Evolutionary conservation across 805 yeast genomes (phyloP), one percentile per base, ranked within the genome.

Genomic region (Pichia manshurica): DNA sequence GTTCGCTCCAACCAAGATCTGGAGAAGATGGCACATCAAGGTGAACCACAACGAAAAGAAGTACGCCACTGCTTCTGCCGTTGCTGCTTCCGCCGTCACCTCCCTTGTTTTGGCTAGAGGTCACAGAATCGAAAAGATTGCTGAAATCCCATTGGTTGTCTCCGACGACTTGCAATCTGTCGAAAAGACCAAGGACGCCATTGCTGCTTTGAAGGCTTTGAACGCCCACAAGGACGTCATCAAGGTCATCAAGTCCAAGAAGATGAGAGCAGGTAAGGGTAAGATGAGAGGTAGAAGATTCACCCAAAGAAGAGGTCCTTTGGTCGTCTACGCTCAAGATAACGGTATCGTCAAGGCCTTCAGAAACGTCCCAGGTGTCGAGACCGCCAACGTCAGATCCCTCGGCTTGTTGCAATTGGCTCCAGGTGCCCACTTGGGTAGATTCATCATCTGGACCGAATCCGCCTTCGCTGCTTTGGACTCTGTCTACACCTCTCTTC

Each of bases 21-120:
- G 99, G 99, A 89, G 99, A 87, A 91, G 84, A 81, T 93, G 99
- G 99, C 95, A 93, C 89, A 95, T 93, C 70, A 93, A 90, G 85
- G 96, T 93, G 71, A 93, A 93, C 96, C 96, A 89, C 78, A 91
- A 91, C 88, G 96, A 93, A 82, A 91, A 91, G 85, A 90, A 98
- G 79, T 93, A 90, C 78, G 99, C 99, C 62, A 91, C 98, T 65
- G 98, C 97, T 70, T 91, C 99, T 63, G 99, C 98, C 68, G 87
- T 93, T 69, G 98, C 99, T 72, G 99, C 99, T 64, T 81, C 98
- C 60, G 95, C 95, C 69, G 96, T 93, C 65, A 93, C 96, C 68
- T 88, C 99, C 66, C 84, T 93, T 70, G 98, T 93, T 62, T 80
- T 91, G 67, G 99, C 99, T 71, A 93, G 99, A 82, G 99, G 99